Conservation (phyloP, 2,329 filamentous ascomycete genomes). For the Tolypocladium paradoxum region DNA sequence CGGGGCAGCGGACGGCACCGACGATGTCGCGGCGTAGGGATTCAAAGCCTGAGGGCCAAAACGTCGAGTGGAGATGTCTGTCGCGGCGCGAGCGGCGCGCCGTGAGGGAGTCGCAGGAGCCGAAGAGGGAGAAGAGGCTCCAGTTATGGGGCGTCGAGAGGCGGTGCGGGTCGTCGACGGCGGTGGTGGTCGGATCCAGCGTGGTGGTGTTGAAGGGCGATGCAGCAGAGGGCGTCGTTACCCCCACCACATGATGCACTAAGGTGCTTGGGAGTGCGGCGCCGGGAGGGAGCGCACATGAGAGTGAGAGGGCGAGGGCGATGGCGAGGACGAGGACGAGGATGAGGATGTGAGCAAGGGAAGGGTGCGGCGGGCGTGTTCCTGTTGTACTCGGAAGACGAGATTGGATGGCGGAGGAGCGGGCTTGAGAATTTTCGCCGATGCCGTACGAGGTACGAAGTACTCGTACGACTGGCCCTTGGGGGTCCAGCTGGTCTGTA, state of each 20-base stretch:
- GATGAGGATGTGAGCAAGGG: constrained; percentile 6
- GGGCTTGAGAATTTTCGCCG: constrained; percentile 4
- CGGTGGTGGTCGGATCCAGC: constrained; percentile 43
- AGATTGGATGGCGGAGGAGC: neutral
- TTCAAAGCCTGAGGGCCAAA: constrained; percentile 37
- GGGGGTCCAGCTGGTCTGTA: neutral
- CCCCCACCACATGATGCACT: constrained; percentile 44
- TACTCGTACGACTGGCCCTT: neutral
- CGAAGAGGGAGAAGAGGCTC: constrained; percentile 11
- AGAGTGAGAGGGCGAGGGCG: constrained; percentile 2
- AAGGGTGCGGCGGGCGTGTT: neutral
- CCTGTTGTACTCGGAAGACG: neutral
- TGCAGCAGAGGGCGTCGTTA: constrained; percentile 44
- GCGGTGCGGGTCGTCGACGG: constrained; percentile 12
- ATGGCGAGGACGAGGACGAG: constrained; percentile 3
- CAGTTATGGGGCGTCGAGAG: constrained; percentile 5
- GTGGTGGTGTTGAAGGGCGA: constrained; percentile 30
- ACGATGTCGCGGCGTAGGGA: constrained; percentile 39
- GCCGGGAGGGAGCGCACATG: constrained; percentile 2
- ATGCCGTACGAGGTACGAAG: neutral
- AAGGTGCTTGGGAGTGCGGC: constrained; percentile 1
- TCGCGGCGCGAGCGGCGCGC: constrained; percentile 37
- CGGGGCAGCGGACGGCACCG: constrained; percentile 44
- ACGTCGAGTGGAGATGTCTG: constrained; percentile 33
- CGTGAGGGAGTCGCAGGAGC: constrained; percentile 10